phyloP scores from a whole-genome alignment of 2,329 filamentous ascomycete species.

The Colletotrichum spaethianum region DNA sequence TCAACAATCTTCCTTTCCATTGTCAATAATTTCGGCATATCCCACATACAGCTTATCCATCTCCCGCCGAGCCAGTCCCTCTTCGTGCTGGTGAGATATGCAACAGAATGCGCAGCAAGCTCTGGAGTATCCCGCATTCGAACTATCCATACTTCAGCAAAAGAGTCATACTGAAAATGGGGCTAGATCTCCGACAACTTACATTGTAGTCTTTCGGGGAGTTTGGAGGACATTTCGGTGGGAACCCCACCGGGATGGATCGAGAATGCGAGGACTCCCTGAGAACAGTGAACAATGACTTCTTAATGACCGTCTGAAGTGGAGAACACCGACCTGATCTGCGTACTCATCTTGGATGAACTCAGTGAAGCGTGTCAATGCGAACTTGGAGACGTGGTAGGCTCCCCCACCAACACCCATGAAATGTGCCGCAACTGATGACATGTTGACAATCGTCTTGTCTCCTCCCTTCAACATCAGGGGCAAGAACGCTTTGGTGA shows the following conservation, averaged over 20 bases:
- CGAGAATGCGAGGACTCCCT: conserved; percentile 57
- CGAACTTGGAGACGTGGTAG: conserved; percentile 66
- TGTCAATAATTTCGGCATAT: conserved; percentile 23
- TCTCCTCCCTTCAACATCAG: conserved; percentile 52
- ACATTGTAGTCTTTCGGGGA: conserved; percentile 40
- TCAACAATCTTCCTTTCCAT: conserved; percentile 36
- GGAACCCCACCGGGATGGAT: conserved; percentile 56
- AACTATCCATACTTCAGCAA: conserved; percentile 8
- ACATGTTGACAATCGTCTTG: conserved; percentile 63
- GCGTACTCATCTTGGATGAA: conserved; percentile 62
- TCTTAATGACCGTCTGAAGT: too few relatives aligned
- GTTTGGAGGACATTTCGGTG: conserved; percentile 50
- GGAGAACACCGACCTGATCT: conserved; percentile 9
- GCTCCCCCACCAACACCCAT: conserved; percentile 52
- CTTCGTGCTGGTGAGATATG: conserved; percentile 35
- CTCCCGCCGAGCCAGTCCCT: conserved; percentile 38
- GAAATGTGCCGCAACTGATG: conserved; percentile 58
- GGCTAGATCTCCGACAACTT: background rate
- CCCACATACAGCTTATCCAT: conserved; percentile 42
- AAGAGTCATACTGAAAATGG: accelerated
- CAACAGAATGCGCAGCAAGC: conserved; percentile 37
- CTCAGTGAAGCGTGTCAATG: conserved; percentile 64
- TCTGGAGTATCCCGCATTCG: conserved; percentile 41
- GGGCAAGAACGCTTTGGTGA: conserved; percentile 64
- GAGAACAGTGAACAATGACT: background rate